Conservation (phyloP, 2,329 filamentous ascomycete species). For the Penicillium crustosum region DNA sequence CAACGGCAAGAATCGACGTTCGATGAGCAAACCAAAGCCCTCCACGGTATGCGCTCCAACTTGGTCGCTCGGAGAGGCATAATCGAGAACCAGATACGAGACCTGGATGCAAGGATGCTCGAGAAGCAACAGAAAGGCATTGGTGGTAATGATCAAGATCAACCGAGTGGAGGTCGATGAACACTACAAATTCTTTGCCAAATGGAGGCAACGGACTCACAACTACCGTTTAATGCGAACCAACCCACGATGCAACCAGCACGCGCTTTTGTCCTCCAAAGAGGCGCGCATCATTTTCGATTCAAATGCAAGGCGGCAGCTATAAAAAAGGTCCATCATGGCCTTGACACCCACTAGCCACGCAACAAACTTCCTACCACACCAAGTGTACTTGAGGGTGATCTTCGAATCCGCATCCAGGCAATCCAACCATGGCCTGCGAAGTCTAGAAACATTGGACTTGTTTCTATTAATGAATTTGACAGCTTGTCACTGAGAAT, state of each 20-base stretch:
- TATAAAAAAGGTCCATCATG: neutral
- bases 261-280: neutral
- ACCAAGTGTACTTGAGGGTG: neutral
- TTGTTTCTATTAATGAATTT: neutral
- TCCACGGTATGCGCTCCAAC: slow-evolving; percentile 52
- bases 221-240: neutral
- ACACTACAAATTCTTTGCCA: neutral
- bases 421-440: neutral
- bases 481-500: neutral
- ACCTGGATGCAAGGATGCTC: slow-evolving; percentile 46
- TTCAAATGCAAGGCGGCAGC: neutral
- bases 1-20: slow-evolving; percentile 51
- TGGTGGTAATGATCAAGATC: slow-evolving; percentile 30
- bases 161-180: slow-evolving; percentile 19
- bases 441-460: neutral
- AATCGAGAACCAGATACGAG: slow-evolving; percentile 58
- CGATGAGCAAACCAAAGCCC: slow-evolving; percentile 56
- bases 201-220: neutral
- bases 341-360: neutral
- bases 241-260: neutral
- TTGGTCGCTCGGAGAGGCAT: slow-evolving; percentile 53
- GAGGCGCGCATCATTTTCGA: neutral
- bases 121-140: slow-evolving; percentile 42
- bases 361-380: neutral
- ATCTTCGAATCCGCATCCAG: neutral